Evolutionary conservation across 1,139 yeast genomes (phyloP), one percentile per base, ranked within the genome.

Genomic region (Magnusiomyces fungicola): DNA sequence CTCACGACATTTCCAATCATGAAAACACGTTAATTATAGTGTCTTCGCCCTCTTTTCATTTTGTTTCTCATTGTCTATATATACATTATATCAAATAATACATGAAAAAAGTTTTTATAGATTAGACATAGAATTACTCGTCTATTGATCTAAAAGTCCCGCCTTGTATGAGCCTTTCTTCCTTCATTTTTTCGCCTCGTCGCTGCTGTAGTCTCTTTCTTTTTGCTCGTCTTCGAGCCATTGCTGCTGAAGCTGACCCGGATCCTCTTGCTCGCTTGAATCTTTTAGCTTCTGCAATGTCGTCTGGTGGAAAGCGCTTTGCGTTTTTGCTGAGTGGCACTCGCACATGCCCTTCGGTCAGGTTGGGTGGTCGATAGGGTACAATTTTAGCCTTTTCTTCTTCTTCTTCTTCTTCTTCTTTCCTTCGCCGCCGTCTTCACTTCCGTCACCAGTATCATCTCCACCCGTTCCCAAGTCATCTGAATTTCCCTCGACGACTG

Each of bases 291-390:
- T 41, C 44, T 2, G 34, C 22, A 18, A 41, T 41, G 18, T 41
- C 44, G 14, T 41, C 44, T 29, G 44, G 44, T 18, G 44, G 44
- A 19, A 12, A 16, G 4, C 5, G 14, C 14, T 30, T 14, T 18
- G 44, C 44, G 18, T 25, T 41, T 14, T 19, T 19, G n/a, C 36
- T 27, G 14, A 41, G n/a, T 27, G 44, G 44, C 12, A 29, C 36
- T 18, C 33, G 22, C 3, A 18, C 36, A 29, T 41, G 44, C 4
- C 12, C 14, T 9, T 29, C 44, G 2, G 34, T 16, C 22, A 41
- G n/a, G 23, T 41, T 41, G 2, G 24, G 44, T n/a, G 44, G 44
- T 14, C 27, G 16, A 18, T 38, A 38, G n/a, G 29, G 16, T 9
- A 22, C 39, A 27, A 27, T 27, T 12, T 27, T 12, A n/a, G n/a